Percentiles rank a stretch among this genome's conserved stretches.
Evolutionary conservation across 2,329 filamentous ascomycete species (phyloP).

Genomic region (Cryoendolithus antarcticus): DNA sequence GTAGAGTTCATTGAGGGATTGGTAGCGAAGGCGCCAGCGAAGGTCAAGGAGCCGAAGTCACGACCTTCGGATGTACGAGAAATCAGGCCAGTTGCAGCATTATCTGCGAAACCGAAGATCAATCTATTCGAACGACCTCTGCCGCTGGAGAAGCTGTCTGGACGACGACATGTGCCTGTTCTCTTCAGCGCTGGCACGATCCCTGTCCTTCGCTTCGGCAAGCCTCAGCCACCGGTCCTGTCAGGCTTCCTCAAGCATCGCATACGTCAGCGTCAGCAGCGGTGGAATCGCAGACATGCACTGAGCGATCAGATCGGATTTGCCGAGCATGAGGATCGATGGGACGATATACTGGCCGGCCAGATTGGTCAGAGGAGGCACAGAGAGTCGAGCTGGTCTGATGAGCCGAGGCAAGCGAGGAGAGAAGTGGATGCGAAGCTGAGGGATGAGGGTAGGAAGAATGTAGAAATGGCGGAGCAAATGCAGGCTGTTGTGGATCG

Average conservation of each 20-base stretch:
- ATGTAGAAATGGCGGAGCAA: slow-evolving; percentile 22
- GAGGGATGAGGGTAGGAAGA: slow-evolving; percentile 14
- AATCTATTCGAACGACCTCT: slow-evolving; percentile 16
- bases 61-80: slow-evolving; percentile 6
- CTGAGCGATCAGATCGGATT: slow-evolving; percentile 31
- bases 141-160: slow-evolving; percentile 28
- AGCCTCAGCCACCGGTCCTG: slow-evolving; percentile 51
- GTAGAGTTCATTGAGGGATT: slow-evolving; percentile 16
- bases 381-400: slow-evolving; percentile 3
- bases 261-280: slow-evolving; percentile 31
- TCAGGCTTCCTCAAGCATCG: slow-evolving; percentile 46
- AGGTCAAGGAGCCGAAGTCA: slow-evolving; percentile 10
- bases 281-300: slow-evolving; percentile 27
- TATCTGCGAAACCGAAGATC: background rate
- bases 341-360: slow-evolving; percentile 31
- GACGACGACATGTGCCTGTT: slow-evolving; percentile 46
- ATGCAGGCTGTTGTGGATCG: slow-evolving; percentile 37
- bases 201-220: slow-evolving; percentile 54
- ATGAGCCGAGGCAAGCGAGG: slow-evolving; percentile 24
- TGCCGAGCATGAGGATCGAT: slow-evolving; percentile 34
- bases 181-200: slow-evolving; percentile 42
- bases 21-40: slow-evolving; percentile 13
- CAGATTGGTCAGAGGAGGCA: slow-evolving; percentile 6
- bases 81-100: background rate
- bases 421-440: slow-evolving; percentile 16